Evolutionary conservation across 257 asterid species (phyloP).

Genomic region (Striga asiatica): DNA sequence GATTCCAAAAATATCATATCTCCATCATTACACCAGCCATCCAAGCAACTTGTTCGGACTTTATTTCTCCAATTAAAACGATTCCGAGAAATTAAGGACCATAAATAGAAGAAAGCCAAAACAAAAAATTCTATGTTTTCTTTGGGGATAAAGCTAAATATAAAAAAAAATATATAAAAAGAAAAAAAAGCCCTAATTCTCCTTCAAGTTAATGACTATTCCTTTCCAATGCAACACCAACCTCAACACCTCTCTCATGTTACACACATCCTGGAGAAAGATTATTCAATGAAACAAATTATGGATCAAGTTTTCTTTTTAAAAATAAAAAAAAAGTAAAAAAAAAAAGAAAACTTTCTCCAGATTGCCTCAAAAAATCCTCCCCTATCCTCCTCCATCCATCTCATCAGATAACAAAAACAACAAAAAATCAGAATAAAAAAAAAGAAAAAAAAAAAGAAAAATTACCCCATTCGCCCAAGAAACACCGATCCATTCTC

Average conservation of each 20-base stretch:
- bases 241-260: conserved; percentile 23
- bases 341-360: conserved; percentile 33
- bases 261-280: conserved; percentile 32
- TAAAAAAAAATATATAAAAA: too few species aligned
- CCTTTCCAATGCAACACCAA: conserved; percentile 33
- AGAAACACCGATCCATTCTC: too few species aligned
- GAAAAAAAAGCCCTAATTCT: too few species aligned
- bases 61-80: conserved; percentile 30
- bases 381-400: conserved; percentile 42
- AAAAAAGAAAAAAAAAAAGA: conserved; percentile 25
- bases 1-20: conserved; percentile 30
- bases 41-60: conserved; percentile 21
- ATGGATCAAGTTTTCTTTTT: conserved; percentile 17
- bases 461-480: conserved; percentile 29
- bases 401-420: too few species aligned
- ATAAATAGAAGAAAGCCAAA: conserved; percentile 15
- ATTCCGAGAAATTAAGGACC: conserved; percentile 30
- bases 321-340: not conserved
- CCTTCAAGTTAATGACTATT: conserved; percentile 40
- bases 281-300: conserved; percentile 29
- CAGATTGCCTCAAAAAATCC: conserved; percentile 34
- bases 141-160: conserved; percentile 31
- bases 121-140: conserved; percentile 28
- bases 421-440: conserved; percentile 22
- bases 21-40: conserved; percentile 28